phyloP scores from a whole-genome alignment of 805 yeast genomes.

The Kluyveromyces siamensis region DNA sequence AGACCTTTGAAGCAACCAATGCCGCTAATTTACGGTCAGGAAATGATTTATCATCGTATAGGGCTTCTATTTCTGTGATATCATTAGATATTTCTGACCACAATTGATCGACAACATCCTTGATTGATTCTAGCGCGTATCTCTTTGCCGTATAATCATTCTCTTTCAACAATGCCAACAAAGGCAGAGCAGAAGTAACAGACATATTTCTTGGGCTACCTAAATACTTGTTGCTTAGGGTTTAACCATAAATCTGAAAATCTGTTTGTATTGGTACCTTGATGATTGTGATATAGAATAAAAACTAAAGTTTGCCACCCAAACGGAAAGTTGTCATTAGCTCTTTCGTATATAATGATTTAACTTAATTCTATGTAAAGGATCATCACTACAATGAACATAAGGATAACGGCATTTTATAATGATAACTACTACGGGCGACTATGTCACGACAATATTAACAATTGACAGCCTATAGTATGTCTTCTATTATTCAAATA shows the following conservation, averaged over 20 bases:
- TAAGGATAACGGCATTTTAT: too few relatives aligned
- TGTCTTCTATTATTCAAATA: too few relatives aligned
- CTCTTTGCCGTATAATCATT: constrained; percentile 66
- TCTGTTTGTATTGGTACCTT: neutral
- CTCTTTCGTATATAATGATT: neutral
- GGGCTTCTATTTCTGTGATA: constrained; percentile 78
- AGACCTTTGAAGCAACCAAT: constrained; percentile 79
- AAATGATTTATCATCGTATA: constrained; percentile 77
- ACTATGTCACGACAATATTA: too few relatives aligned
- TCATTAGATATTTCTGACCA: constrained; percentile 97
- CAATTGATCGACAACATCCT: constrained; percentile 74
- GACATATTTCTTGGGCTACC: constrained; percentile 24
- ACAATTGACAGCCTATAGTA: too few relatives aligned
- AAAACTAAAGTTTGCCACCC: neutral
- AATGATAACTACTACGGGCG: too few relatives aligned
- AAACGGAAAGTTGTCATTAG: neutral
- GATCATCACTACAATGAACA: too few relatives aligned
- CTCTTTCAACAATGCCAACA: constrained; percentile 81
- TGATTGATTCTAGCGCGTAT: constrained; percentile 77
- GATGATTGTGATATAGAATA: neutral
- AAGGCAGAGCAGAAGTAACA: constrained; percentile 81
- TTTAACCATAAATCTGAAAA: neutral
- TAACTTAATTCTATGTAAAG: too few relatives aligned
- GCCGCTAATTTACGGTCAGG: constrained; percentile 80
- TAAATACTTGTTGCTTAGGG: neutral